Evolutionary conservation across 176 grass and related monocot species (phyloP), one percentile per base, ranked within the genome.

Genomic region (Avena atlantica): DNA sequence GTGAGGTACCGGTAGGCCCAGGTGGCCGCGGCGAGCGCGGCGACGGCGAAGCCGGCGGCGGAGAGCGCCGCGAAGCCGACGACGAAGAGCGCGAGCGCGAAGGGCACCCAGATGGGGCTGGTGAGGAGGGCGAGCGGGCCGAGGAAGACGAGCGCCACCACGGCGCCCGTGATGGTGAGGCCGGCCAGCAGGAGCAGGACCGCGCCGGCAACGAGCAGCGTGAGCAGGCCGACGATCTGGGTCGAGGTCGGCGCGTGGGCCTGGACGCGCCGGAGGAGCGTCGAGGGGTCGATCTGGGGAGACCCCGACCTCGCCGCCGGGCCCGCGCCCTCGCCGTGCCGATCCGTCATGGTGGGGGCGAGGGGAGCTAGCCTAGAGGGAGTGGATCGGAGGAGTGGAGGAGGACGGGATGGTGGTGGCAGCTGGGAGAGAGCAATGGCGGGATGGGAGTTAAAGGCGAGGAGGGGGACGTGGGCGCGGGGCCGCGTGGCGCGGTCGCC

Each of bases 1-100:
- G 85, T 94, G 89, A 93, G 74, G 90, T 99, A 96, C n/a, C 90
- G 83, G 94, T 96, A 96, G 34, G 87, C 84, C 97, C 97, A 99
- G 14, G 97, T 93, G 23, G 23, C 85, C 0, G 78, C 91, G 6
- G 92, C 94, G 51, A 94, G 76, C 9, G 66, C 62, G 1, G 81
- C 91, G n/a, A 92, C 87, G 76, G 16, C 61, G 83, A 90, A 60
- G 4, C 87, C 89, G 61, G 89, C 96, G 53, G 83, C 9, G 77
- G 92, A 99, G 80, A 99, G 70, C 59, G 82, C 79, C 0, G 78
- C 89, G 19, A 86, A 91, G 49, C 25, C 80, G 76, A 89, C 14
- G 5, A 89, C 83, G 70, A 89, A 84, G 68, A 92, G 68, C 21
- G 78, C 70, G 56, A 89, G 4, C 11, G 63, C 89, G 50, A 93